Evolutionary conservation across 352 stramenopile genomes (phyloP).

Genomic region (Phytophthora foliorum): DNA sequence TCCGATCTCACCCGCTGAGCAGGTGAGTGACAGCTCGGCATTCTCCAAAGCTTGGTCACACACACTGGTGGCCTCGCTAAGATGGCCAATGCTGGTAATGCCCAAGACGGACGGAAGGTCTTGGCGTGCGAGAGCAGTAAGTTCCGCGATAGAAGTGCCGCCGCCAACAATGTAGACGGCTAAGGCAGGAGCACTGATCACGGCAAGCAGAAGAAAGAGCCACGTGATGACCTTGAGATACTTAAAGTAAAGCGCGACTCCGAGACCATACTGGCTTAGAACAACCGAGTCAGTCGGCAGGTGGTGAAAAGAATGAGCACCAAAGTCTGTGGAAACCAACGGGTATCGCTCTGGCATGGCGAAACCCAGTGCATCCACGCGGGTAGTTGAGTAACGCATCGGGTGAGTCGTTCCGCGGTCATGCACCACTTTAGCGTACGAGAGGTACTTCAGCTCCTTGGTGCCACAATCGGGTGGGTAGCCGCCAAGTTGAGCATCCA

Average conservation of each 20-base stretch:
- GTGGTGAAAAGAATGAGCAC: constrained; percentile 80
- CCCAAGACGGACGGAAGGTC: constrained; percentile 74
- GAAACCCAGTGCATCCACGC: constrained; percentile 64
- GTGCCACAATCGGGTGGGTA: constrained; percentile 86
- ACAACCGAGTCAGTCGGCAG: constrained; percentile 80
- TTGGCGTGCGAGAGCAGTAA: constrained; percentile 72
- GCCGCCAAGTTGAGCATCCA: constrained; percentile 71
- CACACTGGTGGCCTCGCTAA: constrained; percentile 71
- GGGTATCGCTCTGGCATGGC: constrained; percentile 66
- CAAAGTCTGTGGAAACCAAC: constrained; percentile 72
- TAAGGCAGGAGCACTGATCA: constrained; percentile 69
- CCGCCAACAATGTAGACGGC: constrained; percentile 76
- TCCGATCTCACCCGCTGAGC: constrained; percentile 74
- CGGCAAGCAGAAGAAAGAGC: constrained; percentile 82
- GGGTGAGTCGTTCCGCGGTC: constrained; percentile 77
- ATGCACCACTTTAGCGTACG: constrained; percentile 78
- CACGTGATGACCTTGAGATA: constrained; percentile 90
- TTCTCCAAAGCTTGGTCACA: constrained; percentile 74
- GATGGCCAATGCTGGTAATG: constrained; percentile 84
- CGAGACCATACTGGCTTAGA: constrained; percentile 80
- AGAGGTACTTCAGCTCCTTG: constrained; percentile 79
- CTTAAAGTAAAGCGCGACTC: constrained; percentile 88
- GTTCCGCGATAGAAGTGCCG: constrained; percentile 62
- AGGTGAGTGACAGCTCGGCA: constrained; percentile 64
- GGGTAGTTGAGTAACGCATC: constrained; percentile 75